Base-by-base conservation (phyloP, 805 yeast species). In the Yamadazyma kitorensis region DNA sequence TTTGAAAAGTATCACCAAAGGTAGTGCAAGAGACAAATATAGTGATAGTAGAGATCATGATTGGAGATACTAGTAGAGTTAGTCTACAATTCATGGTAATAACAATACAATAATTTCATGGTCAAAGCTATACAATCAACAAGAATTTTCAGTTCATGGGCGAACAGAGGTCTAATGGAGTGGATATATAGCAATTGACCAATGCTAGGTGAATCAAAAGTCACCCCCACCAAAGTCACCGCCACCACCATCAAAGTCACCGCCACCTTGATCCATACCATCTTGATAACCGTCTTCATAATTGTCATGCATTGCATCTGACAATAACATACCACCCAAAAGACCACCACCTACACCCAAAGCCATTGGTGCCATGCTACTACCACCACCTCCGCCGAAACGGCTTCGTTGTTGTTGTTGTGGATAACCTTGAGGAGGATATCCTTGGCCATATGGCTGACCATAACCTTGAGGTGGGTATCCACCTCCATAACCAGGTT, bases 311-410 rank as follows among this genome's bases (percentile, higher is more conserved):
- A 76, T 43, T 24, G 73, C 72, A 23, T 68, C 62, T 5, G 72
- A 72, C 24, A 79, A 47, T 41, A 78, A 46, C 57, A 74, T 56
- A 24, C 27, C 35, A 12, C 40, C 40, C 9, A 79, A 47, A 24
- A 79, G 48, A 35, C 80, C 53, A 56, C 86, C 87, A 34, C 70
- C 72, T 4, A 61, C 61, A 34, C 68, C 73, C 56, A 66, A 38
- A 18, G 67, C 68, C 61, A 78, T 71, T 34, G 80, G 40, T 14
- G 33, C 35, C 6, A 29, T 10, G 6, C 39, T 27, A 11, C 37
- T 18, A 9, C 44, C 44, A 15, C 40, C 81, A 2, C 69, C 67
- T 24, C 57, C 52, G 19, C 55, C 53, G 9, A 75, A 76, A 29
- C 59, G 52, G 11, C 54, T 47, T 18, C 39, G 47, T 28, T 37